Base-by-base conservation (phyloP, 345 rosid genomes). In the Arabidopsis arenosa region DNA sequence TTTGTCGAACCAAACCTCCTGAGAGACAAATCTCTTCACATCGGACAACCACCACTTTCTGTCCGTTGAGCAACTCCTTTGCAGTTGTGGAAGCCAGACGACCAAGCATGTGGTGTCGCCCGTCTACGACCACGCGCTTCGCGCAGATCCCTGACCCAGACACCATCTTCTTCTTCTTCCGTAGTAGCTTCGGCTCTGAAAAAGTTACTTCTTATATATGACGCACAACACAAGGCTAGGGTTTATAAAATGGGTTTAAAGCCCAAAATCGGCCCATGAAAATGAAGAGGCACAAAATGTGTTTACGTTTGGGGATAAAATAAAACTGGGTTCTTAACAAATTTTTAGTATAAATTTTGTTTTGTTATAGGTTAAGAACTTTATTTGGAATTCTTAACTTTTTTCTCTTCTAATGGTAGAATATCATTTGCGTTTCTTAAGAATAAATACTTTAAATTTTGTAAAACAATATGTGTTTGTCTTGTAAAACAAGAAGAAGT, bases 41-140 rank as follows among this genome's bases (percentile, higher is more conserved):
- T 32, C 92, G 68, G 0, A 89, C 90, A 15, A 84, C 92, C 61
- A 85, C 90, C 30, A 89, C 92, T 49, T 83, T 84, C 77, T 91
- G 90, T 14, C 93, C 90, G 73, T 87, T 86, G 32, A 91, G 74
- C 3, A 89, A 84, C 82, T 91, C 93, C 83, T 91, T 89, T 5
- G 89, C 92, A 39, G 83, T 41, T 33, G 85, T 83, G 0, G 89
- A 87, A 9, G 88, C 85, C 23, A 91, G 75, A 55, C 92, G 79
- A 21, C 89, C 90, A 9, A 86, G 57, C 96, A 91, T 88, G 80
- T 89, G 93, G 75, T 89, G 89, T 33, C 92, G 56, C 4, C 87
- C 92, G 68, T 90, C 93, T 26, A 89, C 88, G 81, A 89, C 89
- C 76, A 87, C 92, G 66, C 78, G 49, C 82, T 84, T 86, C 41